Percentiles rank a stretch among this genome's conserved stretches.
These are phyloP conservation scores for Blastomyces percursus DNA, from an alignment of 2,329 filamentous ascomycete species.

Conservation along the genomic window DNA sequence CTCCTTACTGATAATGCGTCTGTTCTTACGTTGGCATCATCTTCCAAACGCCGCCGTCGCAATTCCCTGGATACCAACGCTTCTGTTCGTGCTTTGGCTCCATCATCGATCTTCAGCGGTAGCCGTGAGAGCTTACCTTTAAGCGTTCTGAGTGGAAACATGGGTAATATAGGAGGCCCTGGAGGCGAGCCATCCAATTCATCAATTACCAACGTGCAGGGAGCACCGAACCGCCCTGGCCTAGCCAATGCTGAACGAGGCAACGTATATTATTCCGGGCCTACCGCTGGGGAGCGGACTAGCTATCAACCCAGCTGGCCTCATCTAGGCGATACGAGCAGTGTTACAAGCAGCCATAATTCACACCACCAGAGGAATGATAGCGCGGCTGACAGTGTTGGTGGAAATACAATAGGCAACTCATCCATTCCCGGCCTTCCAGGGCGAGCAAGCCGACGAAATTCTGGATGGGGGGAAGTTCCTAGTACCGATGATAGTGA, in stretches of 20 bases:
- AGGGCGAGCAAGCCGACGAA: conserved; percentile 33
- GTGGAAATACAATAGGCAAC: conserved; percentile 50
- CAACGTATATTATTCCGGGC: conserved; percentile 54
- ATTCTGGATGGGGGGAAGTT: conserved; percentile 37
- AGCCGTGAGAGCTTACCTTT: conserved; percentile 54
- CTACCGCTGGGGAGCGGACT: conserved; percentile 62
- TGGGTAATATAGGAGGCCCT: conserved; percentile 13
- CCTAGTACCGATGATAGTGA: conserved; percentile 26
- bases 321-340: conserved; percentile 55
- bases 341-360: conserved; percentile 57
- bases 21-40: conserved; percentile 54
- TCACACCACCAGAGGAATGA: conserved; percentile 62
- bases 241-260: conserved; percentile 49
- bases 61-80: conserved; percentile 56
- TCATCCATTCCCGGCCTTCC: conserved; percentile 27
- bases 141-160: conserved; percentile 49
- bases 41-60: conserved; percentile 51
- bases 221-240: conserved; percentile 38
- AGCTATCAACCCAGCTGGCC: conserved; percentile 58
- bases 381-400: conserved; percentile 68
- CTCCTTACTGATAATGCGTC: conserved; percentile 56
- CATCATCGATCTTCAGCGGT: conserved; percentile 53
- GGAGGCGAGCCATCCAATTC: conserved; percentile 30
- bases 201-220: conserved; percentile 30
- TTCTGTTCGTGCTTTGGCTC: conserved; percentile 53